Conservation (phyloP, 805 yeast species). For the Blastobotrys mokoenaii region DNA sequence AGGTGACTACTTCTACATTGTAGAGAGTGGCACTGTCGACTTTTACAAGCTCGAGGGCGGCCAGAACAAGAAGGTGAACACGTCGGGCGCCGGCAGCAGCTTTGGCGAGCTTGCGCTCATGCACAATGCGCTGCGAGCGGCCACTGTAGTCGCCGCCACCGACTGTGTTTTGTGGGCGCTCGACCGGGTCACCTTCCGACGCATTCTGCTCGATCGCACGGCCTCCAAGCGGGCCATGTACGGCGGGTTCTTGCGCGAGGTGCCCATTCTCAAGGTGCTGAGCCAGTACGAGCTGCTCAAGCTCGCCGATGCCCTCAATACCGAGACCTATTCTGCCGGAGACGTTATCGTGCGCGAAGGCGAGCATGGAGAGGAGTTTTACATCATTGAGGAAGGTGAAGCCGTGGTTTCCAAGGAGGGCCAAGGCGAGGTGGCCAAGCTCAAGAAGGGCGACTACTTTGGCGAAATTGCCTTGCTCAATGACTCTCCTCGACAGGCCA, state of each 20-base stretch:
- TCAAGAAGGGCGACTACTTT: constrained; percentile 82
- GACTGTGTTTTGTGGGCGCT: constrained; percentile 82
- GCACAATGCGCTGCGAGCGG: constrained; percentile 98
- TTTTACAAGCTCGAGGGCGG: constrained; percentile 40
- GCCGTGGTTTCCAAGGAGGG: constrained; percentile 64
- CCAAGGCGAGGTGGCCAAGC: constrained; percentile 46
- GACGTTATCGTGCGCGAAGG: constrained; percentile 78
- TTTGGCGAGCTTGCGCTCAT: constrained; percentile 96
- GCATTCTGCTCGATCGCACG: constrained; percentile 84
- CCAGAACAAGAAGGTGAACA: constrained; percentile 58
- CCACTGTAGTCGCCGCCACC: constrained; percentile 70
- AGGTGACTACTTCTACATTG: constrained; percentile 85
- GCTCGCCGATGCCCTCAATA: constrained; percentile 87
- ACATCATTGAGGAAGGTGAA: constrained; percentile 69
- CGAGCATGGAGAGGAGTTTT: constrained; percentile 70
- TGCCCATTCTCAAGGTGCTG: constrained; percentile 68
- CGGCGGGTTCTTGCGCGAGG: constrained; percentile 79
- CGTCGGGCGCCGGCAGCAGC: constrained; percentile 78
- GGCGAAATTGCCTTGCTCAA: constrained; percentile 93
- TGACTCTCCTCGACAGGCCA: constrained; percentile 90
- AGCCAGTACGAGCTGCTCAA: constrained; percentile 78
- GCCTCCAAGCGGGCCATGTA: constrained; percentile 84
- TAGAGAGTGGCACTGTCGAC: constrained; percentile 79
- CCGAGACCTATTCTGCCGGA: constrained; percentile 64
- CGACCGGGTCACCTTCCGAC: constrained; percentile 87